phyloP scores from a whole-genome alignment of 1,139 yeast genomes.

The Maudiozyma humilis region DNA sequence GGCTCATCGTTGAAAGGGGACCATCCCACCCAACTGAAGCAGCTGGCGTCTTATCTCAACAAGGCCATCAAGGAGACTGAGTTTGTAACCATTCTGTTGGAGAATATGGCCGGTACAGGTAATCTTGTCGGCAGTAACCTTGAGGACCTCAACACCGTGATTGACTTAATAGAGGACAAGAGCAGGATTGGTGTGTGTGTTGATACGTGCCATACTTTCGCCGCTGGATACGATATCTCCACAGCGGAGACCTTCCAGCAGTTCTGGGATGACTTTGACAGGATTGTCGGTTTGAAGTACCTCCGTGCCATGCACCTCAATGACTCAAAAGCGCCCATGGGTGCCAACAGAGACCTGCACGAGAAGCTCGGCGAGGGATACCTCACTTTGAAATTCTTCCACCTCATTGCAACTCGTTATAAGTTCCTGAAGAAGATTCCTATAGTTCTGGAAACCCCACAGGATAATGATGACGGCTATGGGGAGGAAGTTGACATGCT shows the following conservation, averaged over 20 bases:
- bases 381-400: conserved; percentile 74
- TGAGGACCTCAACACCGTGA: conserved; percentile 68
- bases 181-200: conserved; percentile 84
- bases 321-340: conserved; percentile 90
- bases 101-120: conserved; percentile 98
- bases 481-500: conserved; percentile 72
- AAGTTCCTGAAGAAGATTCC: conserved; percentile 59
- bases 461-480: conserved; percentile 53
- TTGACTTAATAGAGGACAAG: conserved; percentile 68
- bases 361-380: conserved; percentile 87
- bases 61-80: conserved; percentile 62
- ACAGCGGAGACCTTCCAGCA: conserved; percentile 45
- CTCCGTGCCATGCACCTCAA: conserved; percentile 78
- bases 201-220: conserved; percentile 92
- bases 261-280: conserved; percentile 72
- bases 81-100: conserved; percentile 81
- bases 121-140: conserved; percentile 76
- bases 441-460: conserved; percentile 82
- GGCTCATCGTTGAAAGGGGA: conserved; percentile 83
- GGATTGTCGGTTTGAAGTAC: conserved; percentile 63
- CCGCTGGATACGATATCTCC: conserved; percentile 90
- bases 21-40: conserved; percentile 52
- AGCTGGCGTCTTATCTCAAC: conserved; percentile 73
- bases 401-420: conserved; percentile 47
- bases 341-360: conserved; percentile 85